A percentile compares a stretch with the other conserved stretches of the same genome.
Evolutionary conservation across 495 filamentous ascomycete species (phyloP).

Genomic region (Friedmanniomyces endolithicus): DNA sequence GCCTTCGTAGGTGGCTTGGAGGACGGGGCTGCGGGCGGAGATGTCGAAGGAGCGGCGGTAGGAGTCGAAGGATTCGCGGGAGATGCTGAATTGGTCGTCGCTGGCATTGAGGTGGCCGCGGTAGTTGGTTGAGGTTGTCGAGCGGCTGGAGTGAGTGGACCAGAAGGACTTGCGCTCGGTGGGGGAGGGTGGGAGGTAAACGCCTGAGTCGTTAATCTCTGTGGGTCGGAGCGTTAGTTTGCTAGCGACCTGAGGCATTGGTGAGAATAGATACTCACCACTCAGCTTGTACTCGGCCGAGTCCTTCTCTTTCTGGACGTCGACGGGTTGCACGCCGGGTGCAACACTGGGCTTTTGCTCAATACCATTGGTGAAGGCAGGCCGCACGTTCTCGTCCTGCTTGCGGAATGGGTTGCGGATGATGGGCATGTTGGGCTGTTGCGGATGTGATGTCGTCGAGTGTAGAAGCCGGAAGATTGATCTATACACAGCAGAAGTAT

Average conservation of each 20-base stretch:
- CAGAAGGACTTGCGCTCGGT: constrained; percentile 72
- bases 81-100: constrained; percentile 92
- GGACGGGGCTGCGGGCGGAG: constrained; percentile 6
- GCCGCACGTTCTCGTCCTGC: constrained; percentile 25
- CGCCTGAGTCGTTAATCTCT: constrained; percentile 96
- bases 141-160: constrained; percentile 53
- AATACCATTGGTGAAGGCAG: not conserved
- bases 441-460: not conserved
- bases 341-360: constrained; percentile 11
- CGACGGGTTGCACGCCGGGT: constrained; percentile 9
- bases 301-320: constrained; percentile 24
- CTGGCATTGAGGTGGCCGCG: constrained; percentile 57
- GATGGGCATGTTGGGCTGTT: constrained; percentile 27
- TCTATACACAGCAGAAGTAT: not conserved
- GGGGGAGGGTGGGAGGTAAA: constrained; percentile 92
- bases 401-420: constrained; percentile 31
- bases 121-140: constrained; percentile 51
- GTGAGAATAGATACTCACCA: constrained; percentile 20
- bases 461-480: not conserved
- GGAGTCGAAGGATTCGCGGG: constrained; percentile 93
- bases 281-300: constrained; percentile 33
- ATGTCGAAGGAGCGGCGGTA: constrained; percentile 76
- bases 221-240: constrained; percentile 7
- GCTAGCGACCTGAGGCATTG: not conserved
- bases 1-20: constrained; percentile 7